These are phyloP conservation scores for Ogataea methanolica DNA, from an alignment of 805 yeast species.

Conservation along the genomic window DNA sequence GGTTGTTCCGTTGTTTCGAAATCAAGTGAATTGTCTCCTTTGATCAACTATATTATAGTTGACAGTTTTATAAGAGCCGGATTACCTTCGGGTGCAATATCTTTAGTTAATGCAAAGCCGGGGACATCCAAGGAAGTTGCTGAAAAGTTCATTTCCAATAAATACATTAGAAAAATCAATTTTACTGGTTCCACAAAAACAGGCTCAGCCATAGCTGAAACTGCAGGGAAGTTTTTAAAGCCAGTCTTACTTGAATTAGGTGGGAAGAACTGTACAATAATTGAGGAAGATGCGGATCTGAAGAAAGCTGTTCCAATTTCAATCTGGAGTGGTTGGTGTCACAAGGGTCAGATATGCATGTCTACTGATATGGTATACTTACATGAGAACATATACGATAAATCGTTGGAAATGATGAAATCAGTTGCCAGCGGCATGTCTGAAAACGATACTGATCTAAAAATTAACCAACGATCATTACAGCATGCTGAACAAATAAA, in stretches of 20 bases:
- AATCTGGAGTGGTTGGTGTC: conserved; percentile 35
- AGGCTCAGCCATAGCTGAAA: conserved; percentile 33
- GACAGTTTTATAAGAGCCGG: conserved; percentile 35
- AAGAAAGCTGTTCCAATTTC: conserved; percentile 26
- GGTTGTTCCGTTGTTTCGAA: conserved; percentile 44
- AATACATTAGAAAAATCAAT: conserved; percentile 32
- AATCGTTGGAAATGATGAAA: conserved; percentile 20
- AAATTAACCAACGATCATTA: conserved; percentile 27
- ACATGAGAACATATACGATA: conserved; percentile 32
- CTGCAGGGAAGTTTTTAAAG: conserved; percentile 35
- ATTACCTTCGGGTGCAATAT: conserved; percentile 33
- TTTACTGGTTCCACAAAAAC: conserved; percentile 43
- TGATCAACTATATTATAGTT: conserved; percentile 29
- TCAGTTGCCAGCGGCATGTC: conserved; percentile 7
- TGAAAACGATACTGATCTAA: conserved; percentile 12
- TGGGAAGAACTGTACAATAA: conserved; percentile 37
- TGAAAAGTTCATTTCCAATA: conserved; percentile 25
- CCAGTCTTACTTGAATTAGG: conserved; percentile 42
- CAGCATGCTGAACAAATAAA: conserved; percentile 21
- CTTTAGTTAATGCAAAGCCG: conserved; percentile 30
- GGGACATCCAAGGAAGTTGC: conserved; percentile 25
- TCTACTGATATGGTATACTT: conserved; percentile 36
- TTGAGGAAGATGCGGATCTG: conserved; percentile 32
- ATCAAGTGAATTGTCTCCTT: conserved; percentile 37
- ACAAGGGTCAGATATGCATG: conserved; percentile 48